Base-by-base conservation (phyloP, 306 rosid species). In the Acacia melanoxylon region DNA sequence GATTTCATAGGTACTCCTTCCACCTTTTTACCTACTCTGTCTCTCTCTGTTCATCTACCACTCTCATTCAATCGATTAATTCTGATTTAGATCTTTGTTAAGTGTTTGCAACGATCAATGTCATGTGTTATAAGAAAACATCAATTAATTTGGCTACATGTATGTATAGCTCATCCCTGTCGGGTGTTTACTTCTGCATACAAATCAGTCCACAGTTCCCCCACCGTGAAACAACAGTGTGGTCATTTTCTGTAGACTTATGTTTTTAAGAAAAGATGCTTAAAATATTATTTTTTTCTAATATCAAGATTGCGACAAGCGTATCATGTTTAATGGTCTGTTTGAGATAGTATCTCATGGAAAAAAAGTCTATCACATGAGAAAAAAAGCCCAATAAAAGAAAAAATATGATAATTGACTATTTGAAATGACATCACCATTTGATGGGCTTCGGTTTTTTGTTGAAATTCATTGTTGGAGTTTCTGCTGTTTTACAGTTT, bases 1-100 rank as follows among this genome's bases (percentile, higher is more conserved):
- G 97, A 92, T 79, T 90, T 92, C 82, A 83, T 92, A 15, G 97
- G 97, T 90, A 78, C 41, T 6, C 29, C 58, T 49, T 29, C 40
- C 24, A 10, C 22, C 4, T 20, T 27, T 10, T 42, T 16, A 44
- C 3, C 3, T 13, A 7, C 54, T 3, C 37, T 37, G 13, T 35
- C 65, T 13, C 19, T 25, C 58, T 51, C 2, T 48, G 22, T 59
- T 25, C 5, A 33, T 22, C 6, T 3, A 22, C 59, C 22, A 11
- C 10, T 24, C 10, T 33, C 35, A 2, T 54, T 4, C 5, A 20
- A 22, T 3, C 29, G 12, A 16, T 33, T 20, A 11, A 40, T 74
- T 40, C 54, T 16, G 25, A 51, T 74, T 17, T 44, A 48, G 66
- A 59, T 22, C 63, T n/a, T 2, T n/a, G 14, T 22, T 25, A 37